Percentiles rank a stretch among this genome's conserved stretches.
phyloP scores from a whole-genome alignment of 179 eudicot genomes.

The Nepenthes alata region DNA sequence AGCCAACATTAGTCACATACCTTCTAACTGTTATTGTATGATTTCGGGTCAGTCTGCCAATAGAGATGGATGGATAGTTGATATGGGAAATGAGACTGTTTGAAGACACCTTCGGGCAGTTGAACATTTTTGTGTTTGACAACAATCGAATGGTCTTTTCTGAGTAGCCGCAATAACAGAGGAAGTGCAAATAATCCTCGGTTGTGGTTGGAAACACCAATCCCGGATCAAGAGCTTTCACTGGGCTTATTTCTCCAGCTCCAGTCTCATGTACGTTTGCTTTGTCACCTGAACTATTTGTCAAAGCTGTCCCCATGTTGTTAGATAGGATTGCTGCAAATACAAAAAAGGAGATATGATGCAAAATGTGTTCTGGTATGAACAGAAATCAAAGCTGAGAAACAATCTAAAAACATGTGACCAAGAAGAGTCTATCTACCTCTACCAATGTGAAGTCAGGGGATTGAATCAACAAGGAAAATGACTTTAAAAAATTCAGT shows the following conservation, averaged over 20 bases:
- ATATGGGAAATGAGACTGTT: constrained; percentile 30
- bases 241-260: constrained; percentile 43
- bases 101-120: constrained; percentile 29
- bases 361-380: no score
- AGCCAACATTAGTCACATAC: constrained; percentile 40
- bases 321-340: constrained; percentile 37
- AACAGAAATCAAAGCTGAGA: no score
- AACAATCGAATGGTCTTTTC: constrained; percentile 28
- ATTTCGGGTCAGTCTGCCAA: constrained; percentile 23
- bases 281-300: constrained; percentile 19
- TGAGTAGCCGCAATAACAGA: constrained; percentile 36
- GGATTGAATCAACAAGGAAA: no score
- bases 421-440: no score
- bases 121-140: constrained; percentile 20
- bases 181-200: constrained; percentile 38
- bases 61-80: constrained; percentile 57
- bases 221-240: constrained; percentile 55
- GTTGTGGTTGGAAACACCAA: constrained; percentile 40
- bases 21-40: constrained; percentile 23
- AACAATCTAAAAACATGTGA: no score
- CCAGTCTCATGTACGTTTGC: constrained; percentile 49
- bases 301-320: constrained; percentile 27
- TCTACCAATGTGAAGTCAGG: no score
- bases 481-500: background rate
- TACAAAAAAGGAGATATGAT: background rate